A percentile compares a stretch with the other conserved stretches of the same genome.
Conservation (phyloP, 1,284 basidiomycete genomes). For the Apiotrichum montevideense region DNA sequence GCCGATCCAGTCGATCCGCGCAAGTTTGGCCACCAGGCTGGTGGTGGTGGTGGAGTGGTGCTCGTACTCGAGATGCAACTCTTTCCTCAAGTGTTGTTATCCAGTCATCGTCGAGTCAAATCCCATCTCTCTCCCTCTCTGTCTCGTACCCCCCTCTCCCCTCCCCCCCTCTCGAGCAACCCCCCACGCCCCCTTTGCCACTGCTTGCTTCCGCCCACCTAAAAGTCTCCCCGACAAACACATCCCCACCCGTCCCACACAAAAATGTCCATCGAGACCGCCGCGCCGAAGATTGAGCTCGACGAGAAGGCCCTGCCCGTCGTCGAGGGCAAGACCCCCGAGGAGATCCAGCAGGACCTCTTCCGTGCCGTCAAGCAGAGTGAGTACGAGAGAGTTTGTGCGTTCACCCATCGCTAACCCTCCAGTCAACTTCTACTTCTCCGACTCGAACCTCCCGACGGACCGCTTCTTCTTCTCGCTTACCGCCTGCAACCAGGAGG, state of each 20-base stretch:
- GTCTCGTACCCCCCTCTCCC: slow-evolving; percentile 47
- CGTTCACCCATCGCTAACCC: not conserved
- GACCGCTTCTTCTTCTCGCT: slow-evolving; percentile 98
- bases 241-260: not conserved
- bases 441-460: slow-evolving; percentile 89
- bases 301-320: slow-evolving; percentile 20
- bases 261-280: slow-evolving; percentile 15
- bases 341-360: slow-evolving; percentile 32
- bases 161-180: slow-evolving; percentile 49
- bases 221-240: not conserved
- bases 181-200: no score
- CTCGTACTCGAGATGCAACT: no score
- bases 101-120: no score
- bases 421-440: slow-evolving; percentile 95
- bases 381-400: slow-evolving; percentile 15
- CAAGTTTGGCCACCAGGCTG: no score
- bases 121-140: no score
- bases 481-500: slow-evolving; percentile 64
- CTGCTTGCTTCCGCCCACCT: no score
- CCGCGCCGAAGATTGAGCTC: slow-evolving; percentile 15
- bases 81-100: no score
- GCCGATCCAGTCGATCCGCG: no score
- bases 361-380: slow-evolving; percentile 37
- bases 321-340: slow-evolving; percentile 32
- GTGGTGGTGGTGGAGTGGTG: no score